Evolutionary conservation across 495 filamentous ascomycete genomes (phyloP).

Genomic region (Lophiostoma macrostomum): DNA sequence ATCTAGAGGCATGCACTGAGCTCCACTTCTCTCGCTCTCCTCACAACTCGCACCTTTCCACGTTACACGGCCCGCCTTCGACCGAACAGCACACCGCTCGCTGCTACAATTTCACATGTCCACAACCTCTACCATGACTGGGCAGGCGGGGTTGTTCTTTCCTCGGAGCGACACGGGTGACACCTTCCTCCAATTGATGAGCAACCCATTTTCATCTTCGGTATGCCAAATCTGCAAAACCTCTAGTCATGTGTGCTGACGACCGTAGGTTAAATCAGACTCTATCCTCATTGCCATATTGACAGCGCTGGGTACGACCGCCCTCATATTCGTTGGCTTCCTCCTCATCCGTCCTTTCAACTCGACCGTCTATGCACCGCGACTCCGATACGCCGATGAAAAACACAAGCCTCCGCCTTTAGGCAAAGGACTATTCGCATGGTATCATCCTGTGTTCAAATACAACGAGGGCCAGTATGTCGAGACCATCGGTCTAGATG

Average conservation of each 20-base stretch:
- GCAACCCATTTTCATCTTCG: conserved; percentile 35
- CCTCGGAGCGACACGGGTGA: conserved; percentile 26
- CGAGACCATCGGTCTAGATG: conserved; percentile 81
- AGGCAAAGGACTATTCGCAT: conserved; percentile 80
- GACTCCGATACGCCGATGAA: conserved; percentile 86
- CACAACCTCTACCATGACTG: conserved; percentile 26
- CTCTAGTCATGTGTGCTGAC: no score
- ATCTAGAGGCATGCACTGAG: neutral
- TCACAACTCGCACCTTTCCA: no score
- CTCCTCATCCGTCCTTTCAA: conserved; percentile 89
- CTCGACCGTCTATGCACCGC: conserved; percentile 87
- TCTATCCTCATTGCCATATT: conserved; percentile 77
- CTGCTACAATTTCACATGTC: conserved; percentile 5
- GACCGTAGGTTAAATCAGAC: conserved; percentile 53
- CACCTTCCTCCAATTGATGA: conserved; percentile 38
- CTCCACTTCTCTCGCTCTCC: neutral
- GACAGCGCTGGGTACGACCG: conserved; percentile 66
- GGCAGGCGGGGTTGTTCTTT: conserved; percentile 8
- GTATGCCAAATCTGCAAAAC: conserved; percentile 21
- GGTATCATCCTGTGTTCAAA: conserved; percentile 72
- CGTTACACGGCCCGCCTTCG: no score
- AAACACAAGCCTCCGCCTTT: conserved; percentile 91
- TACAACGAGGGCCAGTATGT: conserved; percentile 75
- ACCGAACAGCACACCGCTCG: no score
- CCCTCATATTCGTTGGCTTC: conserved; percentile 70